Evolutionary conservation across 768 basidiomycete species (phyloP).

Genomic region (Gyrodon lividus): DNA sequence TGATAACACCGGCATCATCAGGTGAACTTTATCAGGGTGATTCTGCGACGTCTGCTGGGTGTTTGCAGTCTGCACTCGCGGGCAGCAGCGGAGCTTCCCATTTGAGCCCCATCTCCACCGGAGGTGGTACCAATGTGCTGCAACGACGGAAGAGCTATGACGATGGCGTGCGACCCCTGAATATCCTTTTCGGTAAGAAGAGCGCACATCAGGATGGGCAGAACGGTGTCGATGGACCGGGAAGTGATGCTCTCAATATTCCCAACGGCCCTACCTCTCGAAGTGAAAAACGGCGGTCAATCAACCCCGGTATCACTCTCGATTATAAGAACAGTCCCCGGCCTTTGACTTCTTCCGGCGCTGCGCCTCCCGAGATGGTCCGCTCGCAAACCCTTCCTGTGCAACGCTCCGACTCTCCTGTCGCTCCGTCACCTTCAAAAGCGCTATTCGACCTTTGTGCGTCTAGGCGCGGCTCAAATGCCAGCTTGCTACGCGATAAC

Average conservation of each 20-base stretch:
- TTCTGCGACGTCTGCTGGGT: slow-evolving; percentile 1
- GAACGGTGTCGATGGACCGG: slow-evolving; percentile 5
- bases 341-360: slow-evolving; percentile 10
- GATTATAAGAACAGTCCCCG: slow-evolving; percentile 16
- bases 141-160: slow-evolving; percentile 45
- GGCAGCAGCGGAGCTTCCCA: slow-evolving; percentile 8
- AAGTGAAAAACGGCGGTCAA: slow-evolving; percentile 50
- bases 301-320: slow-evolving; percentile 50
- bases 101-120: slow-evolving; percentile 23
- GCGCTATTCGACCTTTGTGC: slow-evolving; percentile 13
- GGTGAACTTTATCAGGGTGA: background rate
- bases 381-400: slow-evolving; percentile 31
- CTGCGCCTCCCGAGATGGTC: slow-evolving; percentile 25
- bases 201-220: slow-evolving; percentile 11
- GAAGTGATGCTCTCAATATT: slow-evolving; percentile 22
- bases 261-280: slow-evolving; percentile 33
- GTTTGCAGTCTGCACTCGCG: slow-evolving; percentile 19
- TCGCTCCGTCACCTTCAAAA: slow-evolving; percentile 17
- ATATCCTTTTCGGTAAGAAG: slow-evolving; percentile 30
- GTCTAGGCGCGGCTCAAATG: slow-evolving; percentile 22
- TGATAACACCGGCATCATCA: background rate
- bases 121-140: slow-evolving; percentile 1
- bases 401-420: slow-evolving; percentile 25
- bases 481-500: slow-evolving; percentile 26
- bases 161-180: slow-evolving; percentile 41